Conservation (phyloP, 345 rosid species). For the Leavenworthia alabamica region DNA sequence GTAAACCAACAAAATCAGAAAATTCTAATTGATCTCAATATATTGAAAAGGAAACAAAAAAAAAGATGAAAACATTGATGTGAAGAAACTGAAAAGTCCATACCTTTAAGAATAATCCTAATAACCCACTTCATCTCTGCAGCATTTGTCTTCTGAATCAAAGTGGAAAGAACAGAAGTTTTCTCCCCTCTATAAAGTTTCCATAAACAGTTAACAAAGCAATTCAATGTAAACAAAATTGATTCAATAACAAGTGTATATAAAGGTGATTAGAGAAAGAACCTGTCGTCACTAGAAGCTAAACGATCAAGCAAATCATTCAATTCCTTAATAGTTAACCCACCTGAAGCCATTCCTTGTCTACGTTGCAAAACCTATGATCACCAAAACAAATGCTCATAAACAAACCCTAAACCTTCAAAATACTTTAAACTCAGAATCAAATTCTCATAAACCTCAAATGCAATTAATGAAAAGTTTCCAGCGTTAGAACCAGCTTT, state of each 20-base stretch:
- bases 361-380: constrained; percentile 62
- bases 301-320: constrained; percentile 75
- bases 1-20: constrained; percentile 21
- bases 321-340: constrained; percentile 60
- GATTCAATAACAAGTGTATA: too few relatives aligned
- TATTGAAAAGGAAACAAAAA: too few relatives aligned
- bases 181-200: too few relatives aligned
- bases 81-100: background rate
- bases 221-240: too few relatives aligned
- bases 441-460: too few relatives aligned
- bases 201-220: too few relatives aligned
- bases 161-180: constrained; percentile 50
- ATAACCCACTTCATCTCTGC: constrained; percentile 97
- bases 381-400: background rate
- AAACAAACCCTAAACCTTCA: background rate
- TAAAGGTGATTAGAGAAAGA: too few relatives aligned
- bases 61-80: too few relatives aligned
- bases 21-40: background rate
- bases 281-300: constrained; percentile 79
- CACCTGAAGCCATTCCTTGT: constrained; percentile 81
- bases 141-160: constrained; percentile 89
- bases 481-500: constrained; percentile 74
- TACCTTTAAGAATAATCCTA: constrained; percentile 90
- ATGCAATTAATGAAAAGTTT: constrained; percentile 65
- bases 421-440: too few relatives aligned